Base-by-base conservation (phyloP, 2,329 filamentous ascomycete species). In the Herpotrichia juniperi region DNA sequence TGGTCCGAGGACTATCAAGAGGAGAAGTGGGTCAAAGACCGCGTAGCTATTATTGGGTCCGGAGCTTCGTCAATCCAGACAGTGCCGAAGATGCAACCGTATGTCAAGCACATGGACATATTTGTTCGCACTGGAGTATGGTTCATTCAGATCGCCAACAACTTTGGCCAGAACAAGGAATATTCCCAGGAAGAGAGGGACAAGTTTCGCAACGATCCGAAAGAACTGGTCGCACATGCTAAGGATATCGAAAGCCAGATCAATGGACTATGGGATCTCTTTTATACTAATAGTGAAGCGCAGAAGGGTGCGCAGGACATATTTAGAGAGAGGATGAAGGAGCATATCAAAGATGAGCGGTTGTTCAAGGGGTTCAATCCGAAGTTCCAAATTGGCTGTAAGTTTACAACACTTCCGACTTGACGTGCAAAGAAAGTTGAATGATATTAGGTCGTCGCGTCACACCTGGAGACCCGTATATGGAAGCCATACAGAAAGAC, bases 311-410 rank as follows among this genome's bases (percentile, higher is more conserved):
- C 66, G 1, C 72, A 77, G 51, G 59, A 74, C 37, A 35, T 72
- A 4, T 78, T 80, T 50, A 61, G 61, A 21, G 62, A 67, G 3
- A 71, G 78, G 12, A 83, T 82, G 79, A 72, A 68, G 11, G 78
- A 82, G 53, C 75, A 74, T 46, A 80, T 83, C 61, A 81, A 79
- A 54, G 79, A 83, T 51, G 70, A 81, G 53, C 68, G 79, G 10
- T 67, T 82, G 21, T 61, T 81, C 2, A 63, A 80, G 47, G 78
- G 78, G 4, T 79, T 79, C 48, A 79, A 74, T 4, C 78, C 78
- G 0, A 77, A 73, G 14, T 81, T 77, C 21, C 74, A 74, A 11
- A 55, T 80, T 31, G 78, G 78, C 1, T 81, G 76, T 69, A 51
- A 44, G 66, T 61, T 16, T 26, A 10, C 19, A n/a, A n/a, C n/a